Percentiles rank a stretch among this genome's conserved stretches.
These are phyloP conservation scores for Sporothrix pallida DNA, from an alignment of 2,329 filamentous ascomycete species.

Conservation along the genomic window DNA sequence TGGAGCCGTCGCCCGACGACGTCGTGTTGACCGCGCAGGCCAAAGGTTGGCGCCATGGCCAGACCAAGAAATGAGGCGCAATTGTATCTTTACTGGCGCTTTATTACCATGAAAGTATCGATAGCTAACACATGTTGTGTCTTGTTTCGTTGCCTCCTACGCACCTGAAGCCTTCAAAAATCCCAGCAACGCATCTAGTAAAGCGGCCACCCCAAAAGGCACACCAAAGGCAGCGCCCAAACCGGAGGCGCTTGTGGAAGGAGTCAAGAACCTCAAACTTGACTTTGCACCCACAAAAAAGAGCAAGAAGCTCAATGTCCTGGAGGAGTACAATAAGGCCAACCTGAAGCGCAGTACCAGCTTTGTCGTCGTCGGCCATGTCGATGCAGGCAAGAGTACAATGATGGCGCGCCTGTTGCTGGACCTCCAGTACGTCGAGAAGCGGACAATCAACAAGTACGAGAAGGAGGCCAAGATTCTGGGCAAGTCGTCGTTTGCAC, in stretches of 20 bases:
- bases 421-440: slow-evolving; percentile 85
- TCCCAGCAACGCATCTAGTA: slow-evolving; percentile 48
- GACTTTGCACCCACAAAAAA: slow-evolving; percentile 63
- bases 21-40: slow-evolving; percentile 84
- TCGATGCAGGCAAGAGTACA: slow-evolving; percentile 97
- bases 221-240: slow-evolving; percentile 34
- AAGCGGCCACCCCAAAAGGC: too few species aligned
- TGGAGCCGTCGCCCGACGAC: slow-evolving; percentile 89
- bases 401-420: slow-evolving; percentile 94
- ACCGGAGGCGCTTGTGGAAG: slow-evolving; percentile 41
- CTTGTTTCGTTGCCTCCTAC: neutral
- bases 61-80: slow-evolving; percentile 48
- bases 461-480: slow-evolving; percentile 86
- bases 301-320: slow-evolving; percentile 82
- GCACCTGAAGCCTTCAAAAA: slow-evolving; percentile 58
- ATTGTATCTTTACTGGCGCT: slow-evolving; percentile 2
- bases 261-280: slow-evolving; percentile 50
- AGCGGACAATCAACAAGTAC: slow-evolving; percentile 87
- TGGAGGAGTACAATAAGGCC: slow-evolving; percentile 77
- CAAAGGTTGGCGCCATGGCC: slow-evolving; percentile 75
- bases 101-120: slow-evolving; percentile 33
- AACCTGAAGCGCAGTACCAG: slow-evolving; percentile 81
- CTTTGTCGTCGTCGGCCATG: slow-evolving; percentile 94
- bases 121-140: neutral
- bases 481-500: slow-evolving; percentile 92